Evolutionary conservation across 2,329 filamentous ascomycete genomes (phyloP).

Genomic region (Golovinomyces cichoracearum): DNA sequence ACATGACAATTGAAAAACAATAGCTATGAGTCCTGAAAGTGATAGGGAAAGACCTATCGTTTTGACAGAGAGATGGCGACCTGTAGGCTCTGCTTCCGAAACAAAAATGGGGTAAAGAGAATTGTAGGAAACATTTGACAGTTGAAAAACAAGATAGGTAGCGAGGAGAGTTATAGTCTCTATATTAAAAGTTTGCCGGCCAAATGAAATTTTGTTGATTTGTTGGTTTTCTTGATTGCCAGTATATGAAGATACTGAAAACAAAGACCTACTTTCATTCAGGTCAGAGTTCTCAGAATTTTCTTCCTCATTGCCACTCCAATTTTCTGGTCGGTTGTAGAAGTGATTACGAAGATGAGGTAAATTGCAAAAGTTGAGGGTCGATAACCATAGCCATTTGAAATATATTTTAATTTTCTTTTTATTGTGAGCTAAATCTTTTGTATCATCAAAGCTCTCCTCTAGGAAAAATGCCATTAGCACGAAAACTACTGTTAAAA

Average conservation of each 20-base stretch:
- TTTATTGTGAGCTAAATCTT: constrained; percentile 31
- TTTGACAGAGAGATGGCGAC: constrained; percentile 46
- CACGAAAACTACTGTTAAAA: constrained; percentile 47
- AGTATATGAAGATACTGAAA: constrained; percentile 16
- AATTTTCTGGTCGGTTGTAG: constrained; percentile 4
- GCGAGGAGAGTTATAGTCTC: constrained; percentile 59
- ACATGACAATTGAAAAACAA: constrained; percentile 66
- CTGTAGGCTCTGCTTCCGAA: constrained; percentile 45
- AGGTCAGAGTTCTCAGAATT: constrained; percentile 14
- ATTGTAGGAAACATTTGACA: constrained; percentile 87
- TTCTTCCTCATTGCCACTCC: constrained; percentile 18
- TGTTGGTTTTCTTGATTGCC: constrained; percentile 19
- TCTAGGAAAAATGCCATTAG: constrained; percentile 59
- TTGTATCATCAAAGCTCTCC: constrained; percentile 52
- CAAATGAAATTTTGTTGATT: constrained; percentile 29
- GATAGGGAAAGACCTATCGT: constrained; percentile 70
- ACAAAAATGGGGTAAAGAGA: constrained; percentile 86
- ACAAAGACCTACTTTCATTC: constrained; percentile 11
- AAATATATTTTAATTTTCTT: constrained; percentile 33
- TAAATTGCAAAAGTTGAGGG: constrained; percentile 20
- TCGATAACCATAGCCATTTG: constrained; percentile 44
- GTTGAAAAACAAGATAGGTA: constrained; percentile 79
- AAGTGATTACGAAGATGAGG: constrained; percentile 9
- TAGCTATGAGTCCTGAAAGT: constrained; percentile 61
- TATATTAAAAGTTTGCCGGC: constrained; percentile 28